These are phyloP conservation scores for Aspergillus chevalieri DNA, from an alignment of 2,329 filamentous ascomycete species.

Conservation along the genomic window DNA sequence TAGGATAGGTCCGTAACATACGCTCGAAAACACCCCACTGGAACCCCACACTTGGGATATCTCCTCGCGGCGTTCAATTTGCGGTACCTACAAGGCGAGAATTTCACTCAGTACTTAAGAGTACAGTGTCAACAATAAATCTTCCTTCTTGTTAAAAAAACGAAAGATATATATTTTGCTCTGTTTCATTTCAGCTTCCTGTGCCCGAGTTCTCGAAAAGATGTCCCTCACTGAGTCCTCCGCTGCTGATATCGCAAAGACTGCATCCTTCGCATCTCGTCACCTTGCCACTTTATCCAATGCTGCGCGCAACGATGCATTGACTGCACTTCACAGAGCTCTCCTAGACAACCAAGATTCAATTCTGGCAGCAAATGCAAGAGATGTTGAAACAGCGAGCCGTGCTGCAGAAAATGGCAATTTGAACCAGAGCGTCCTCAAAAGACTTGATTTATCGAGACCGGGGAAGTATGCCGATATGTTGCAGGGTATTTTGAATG, in stretches of 20 bases:
- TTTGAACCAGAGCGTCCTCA: conserved; percentile 75
- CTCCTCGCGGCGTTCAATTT: no score
- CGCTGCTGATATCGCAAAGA: conserved; percentile 67
- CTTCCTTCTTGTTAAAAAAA: no score
- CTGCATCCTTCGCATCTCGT: conserved; percentile 76
- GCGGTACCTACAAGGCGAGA: no score
- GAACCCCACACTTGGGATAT: no score
- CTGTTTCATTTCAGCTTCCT: no score
- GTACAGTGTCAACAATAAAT: no score
- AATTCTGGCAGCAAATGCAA: conserved; percentile 81
- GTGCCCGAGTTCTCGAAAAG: no score
- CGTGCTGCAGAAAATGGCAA: conserved; percentile 68
- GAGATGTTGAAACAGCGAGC: conserved; percentile 69
- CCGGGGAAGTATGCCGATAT: conserved; percentile 96
- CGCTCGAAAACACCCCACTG: no score
- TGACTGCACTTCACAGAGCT: conserved; percentile 76
- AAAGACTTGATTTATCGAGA: conserved; percentile 77
- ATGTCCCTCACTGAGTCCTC: conserved; percentile 86
- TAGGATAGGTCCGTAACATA: no score
- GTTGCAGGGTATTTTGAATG: conserved; percentile 89
- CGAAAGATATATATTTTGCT: no score
- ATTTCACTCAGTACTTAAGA: no score
- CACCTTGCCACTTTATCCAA: conserved; percentile 73
- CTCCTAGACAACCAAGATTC: conserved; percentile 62
- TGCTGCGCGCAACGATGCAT: conserved; percentile 71